These are phyloP conservation scores for Pythium volutum DNA, from an alignment of 352 stramenopile genomes.

Conservation along the genomic window DNA sequence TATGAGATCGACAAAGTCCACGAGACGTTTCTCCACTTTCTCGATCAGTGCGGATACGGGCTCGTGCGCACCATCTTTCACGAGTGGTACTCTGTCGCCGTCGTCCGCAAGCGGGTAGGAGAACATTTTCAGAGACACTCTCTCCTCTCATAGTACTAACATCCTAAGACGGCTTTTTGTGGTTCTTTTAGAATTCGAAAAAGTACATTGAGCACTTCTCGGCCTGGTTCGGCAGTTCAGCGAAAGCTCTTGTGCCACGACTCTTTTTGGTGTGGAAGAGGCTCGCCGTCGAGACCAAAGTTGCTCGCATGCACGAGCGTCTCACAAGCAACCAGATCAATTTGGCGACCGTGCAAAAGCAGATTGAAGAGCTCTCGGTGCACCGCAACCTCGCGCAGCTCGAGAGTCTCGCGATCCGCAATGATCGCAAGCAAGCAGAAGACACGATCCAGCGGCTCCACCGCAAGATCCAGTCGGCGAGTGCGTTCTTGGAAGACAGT, in stretches of 20 bases:
- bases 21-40: slow-evolving; percentile 44
- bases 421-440: slow-evolving; percentile 61
- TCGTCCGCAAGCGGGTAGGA: slow-evolving; percentile 68
- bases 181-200: slow-evolving; percentile 42
- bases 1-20: slow-evolving; percentile 60
- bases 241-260: slow-evolving; percentile 48
- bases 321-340: slow-evolving; percentile 33
- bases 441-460: slow-evolving; percentile 44
- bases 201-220: slow-evolving; percentile 78
- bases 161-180: no score
- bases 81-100: slow-evolving; percentile 60
- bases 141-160: no score
- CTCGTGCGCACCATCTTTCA: slow-evolving; percentile 52
- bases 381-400: slow-evolving; percentile 51
- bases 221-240: slow-evolving; percentile 58
- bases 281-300: slow-evolving; percentile 23
- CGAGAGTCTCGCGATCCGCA: slow-evolving; percentile 48
- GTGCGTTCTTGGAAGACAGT: slow-evolving; percentile 46
- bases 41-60: slow-evolving; percentile 43
- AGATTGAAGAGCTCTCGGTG: slow-evolving; percentile 46
- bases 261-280: slow-evolving; percentile 58
- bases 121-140: no score
- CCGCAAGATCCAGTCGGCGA: slow-evolving; percentile 56
- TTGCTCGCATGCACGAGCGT: slow-evolving; percentile 38
- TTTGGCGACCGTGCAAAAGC: slow-evolving; percentile 38